phyloP scores from a whole-genome alignment of 2,329 filamentous ascomycete genomes.

The Stylonectria norvegica region DNA sequence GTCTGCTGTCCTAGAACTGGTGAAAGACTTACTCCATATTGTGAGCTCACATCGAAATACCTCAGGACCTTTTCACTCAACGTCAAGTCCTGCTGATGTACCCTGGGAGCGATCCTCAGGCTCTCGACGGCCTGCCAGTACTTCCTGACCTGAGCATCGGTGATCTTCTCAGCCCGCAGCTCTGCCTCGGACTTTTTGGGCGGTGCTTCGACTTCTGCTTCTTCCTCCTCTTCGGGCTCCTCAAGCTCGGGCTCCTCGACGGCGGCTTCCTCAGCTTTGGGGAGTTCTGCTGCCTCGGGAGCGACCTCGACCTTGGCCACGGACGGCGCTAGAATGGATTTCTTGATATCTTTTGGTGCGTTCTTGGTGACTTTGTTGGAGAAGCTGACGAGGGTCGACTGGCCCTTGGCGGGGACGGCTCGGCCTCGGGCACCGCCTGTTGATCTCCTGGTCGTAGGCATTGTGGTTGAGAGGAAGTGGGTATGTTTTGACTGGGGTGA shows the following conservation, averaged over 20 bases:
- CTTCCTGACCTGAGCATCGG: constrained; percentile 63
- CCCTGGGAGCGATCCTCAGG: constrained; percentile 62
- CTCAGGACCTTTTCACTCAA: constrained; percentile 81
- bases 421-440: constrained; percentile 36
- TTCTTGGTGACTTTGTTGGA: constrained; percentile 55
- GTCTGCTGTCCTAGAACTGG: background rate
- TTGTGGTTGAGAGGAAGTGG: constrained; percentile 27
- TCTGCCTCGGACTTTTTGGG: constrained; percentile 50
- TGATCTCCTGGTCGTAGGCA: constrained; percentile 52
- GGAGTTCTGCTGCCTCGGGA: constrained; percentile 19
- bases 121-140: constrained; percentile 77
- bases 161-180: constrained; percentile 60
- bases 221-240: constrained; percentile 26
- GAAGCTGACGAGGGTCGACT: constrained; percentile 55
- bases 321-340: constrained; percentile 36
- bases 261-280: constrained; percentile 19
- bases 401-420: constrained; percentile 40
- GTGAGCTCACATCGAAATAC: constrained; percentile 87
- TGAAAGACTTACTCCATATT: constrained; percentile 74
- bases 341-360: constrained; percentile 46
- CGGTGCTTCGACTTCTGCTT: constrained; percentile 20
- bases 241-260: constrained; percentile 23
- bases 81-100: constrained; percentile 73
- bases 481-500: constrained; percentile 3
- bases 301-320: constrained; percentile 34